Evolutionary conservation across 2,329 filamentous ascomycete genomes (phyloP).

Genomic region (Penicillium sp.): DNA sequence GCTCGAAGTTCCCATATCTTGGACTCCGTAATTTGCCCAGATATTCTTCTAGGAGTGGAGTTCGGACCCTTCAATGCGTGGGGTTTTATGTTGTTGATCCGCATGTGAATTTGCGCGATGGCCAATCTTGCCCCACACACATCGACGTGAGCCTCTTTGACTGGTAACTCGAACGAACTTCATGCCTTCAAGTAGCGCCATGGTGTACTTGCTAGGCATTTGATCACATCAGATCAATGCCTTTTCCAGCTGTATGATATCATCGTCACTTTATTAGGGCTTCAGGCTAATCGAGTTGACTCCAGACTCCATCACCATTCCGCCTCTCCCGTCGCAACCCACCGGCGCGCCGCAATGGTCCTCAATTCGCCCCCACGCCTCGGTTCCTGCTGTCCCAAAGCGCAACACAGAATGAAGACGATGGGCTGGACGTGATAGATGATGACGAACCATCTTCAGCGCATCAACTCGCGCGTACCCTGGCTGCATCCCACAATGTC

Average conservation of each 20-base stretch:
- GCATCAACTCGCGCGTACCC: slow-evolving; percentile 5
- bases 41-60: too few species aligned
- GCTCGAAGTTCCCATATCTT: too few species aligned
- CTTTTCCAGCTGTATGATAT: slow-evolving; percentile 13
- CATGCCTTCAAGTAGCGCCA: neutral
- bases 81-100: neutral
- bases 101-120: neutral
- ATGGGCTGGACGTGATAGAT: slow-evolving; percentile 23
- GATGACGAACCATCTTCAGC: slow-evolving; percentile 19
- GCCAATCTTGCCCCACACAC: neutral
- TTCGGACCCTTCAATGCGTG: too few species aligned
- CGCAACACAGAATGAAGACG: slow-evolving; percentile 4
- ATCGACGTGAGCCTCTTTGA: neutral
- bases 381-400: slow-evolving; percentile 34
- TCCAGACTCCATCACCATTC: slow-evolving; percentile 32
- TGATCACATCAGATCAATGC: slow-evolving; percentile 11
- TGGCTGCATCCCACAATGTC: slow-evolving; percentile 2
- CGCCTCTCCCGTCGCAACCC: slow-evolving; percentile 27
- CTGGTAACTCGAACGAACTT: neutral
- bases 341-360: slow-evolving; percentile 26
- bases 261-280: neutral
- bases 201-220: neutral
- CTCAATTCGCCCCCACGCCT: slow-evolving; percentile 36
- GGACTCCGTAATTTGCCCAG: too few species aligned
- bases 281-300: neutral